These are phyloP conservation scores for Chlamydomonas reinhardtii DNA, from an alignment of 163 green algal species.

Conservation along the genomic window DNA sequence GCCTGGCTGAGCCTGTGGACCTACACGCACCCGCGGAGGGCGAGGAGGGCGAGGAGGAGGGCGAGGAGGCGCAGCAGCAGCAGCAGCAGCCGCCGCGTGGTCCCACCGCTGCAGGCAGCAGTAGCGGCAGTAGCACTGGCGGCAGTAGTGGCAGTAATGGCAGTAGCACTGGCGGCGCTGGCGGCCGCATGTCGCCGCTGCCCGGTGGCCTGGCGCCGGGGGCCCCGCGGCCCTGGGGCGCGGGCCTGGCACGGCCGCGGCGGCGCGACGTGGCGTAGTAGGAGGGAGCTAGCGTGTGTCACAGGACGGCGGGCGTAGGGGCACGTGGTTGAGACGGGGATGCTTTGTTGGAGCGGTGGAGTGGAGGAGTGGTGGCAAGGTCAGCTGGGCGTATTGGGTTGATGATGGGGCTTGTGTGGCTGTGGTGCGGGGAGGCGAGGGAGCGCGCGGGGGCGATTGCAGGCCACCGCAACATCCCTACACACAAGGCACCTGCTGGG, in stretches of 20 bases:
- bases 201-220: neutral
- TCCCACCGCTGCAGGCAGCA: neutral
- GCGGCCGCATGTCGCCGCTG: neutral
- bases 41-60: slow-evolving; percentile 57
- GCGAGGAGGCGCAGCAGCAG: slow-evolving; percentile 63
- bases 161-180: neutral
- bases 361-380: too few species aligned
- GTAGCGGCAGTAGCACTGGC: neutral
- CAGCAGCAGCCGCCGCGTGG: slow-evolving; percentile 38
- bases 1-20: too few species aligned
- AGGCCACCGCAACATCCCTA: too few species aligned
- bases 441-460: too few species aligned
- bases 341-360: too few species aligned
- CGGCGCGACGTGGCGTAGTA: neutral
- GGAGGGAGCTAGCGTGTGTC: too few species aligned
- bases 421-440: too few species aligned
- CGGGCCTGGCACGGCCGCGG: neutral
- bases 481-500: too few species aligned
- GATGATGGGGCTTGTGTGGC: too few species aligned
- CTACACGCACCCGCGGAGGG: slow-evolving; percentile 6
- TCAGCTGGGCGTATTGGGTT: too few species aligned
- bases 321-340: too few species aligned
- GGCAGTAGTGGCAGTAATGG: neutral
- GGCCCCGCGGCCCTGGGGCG: neutral
- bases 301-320: too few species aligned